Evolutionary conservation across 257 asterid species (phyloP).

Genomic region (Plantago ovata): DNA sequence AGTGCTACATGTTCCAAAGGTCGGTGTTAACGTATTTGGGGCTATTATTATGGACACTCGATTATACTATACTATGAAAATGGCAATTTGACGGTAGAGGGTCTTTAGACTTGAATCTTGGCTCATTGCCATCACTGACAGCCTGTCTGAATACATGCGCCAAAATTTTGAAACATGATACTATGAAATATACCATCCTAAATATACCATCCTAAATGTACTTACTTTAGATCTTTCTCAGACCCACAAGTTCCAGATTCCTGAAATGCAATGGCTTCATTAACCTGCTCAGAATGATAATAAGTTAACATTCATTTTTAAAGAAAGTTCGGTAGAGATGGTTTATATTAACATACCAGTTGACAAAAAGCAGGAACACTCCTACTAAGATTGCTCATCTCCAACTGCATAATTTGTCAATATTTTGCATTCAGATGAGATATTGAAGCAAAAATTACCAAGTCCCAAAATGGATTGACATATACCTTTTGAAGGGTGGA

Average conservation of each 20-base stretch:
- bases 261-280: constrained; percentile 63
- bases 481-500: constrained; percentile 64
- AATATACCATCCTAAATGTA: constrained; percentile 2
- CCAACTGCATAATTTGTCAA: constrained; percentile 53
- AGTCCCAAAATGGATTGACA: constrained; percentile 6
- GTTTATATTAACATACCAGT: constrained; percentile 45
- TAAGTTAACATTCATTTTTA: constrained; percentile 6
- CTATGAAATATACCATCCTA: neutral
- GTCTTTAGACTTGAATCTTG: too few relatives aligned
- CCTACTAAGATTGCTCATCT: constrained; percentile 60
- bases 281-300: constrained; percentile 46
- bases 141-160: neutral
- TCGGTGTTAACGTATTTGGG: too few relatives aligned
- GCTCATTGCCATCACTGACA: neutral
- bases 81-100: too few relatives aligned
- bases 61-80: too few relatives aligned
- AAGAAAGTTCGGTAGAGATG: constrained; percentile 14
- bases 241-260: constrained; percentile 46
- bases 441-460: neutral
- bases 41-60: too few relatives aligned
- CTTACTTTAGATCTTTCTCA: constrained; percentile 58
- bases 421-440: constrained; percentile 16
- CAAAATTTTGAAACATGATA: neutral
- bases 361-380: constrained; percentile 43
- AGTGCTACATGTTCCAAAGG: too few relatives aligned